Evolutionary conservation across 2,329 filamentous ascomycete species (phyloP).

Genomic region (Ceratocystis ficicola): DNA sequence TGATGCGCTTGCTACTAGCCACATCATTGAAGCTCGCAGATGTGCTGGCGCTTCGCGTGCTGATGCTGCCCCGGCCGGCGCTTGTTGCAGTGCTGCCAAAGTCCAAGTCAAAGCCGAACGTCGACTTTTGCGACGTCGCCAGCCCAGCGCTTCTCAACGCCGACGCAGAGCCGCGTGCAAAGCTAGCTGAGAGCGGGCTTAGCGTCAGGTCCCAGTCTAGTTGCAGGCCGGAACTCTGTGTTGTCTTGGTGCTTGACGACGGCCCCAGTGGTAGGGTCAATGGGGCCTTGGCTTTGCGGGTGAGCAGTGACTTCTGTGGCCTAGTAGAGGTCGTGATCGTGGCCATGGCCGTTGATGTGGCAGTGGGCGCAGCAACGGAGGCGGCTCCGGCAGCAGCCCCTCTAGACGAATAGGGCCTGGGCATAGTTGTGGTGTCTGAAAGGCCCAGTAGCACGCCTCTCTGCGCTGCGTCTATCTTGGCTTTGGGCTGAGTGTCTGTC

Average conservation of each 20-base stretch:
- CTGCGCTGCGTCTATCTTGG: neutral
- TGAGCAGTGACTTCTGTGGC: neutral
- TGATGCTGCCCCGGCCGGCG: neutral
- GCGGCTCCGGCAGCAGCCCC: neutral
- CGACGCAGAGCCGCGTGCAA: slow-evolving; percentile 17
- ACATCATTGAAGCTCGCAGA: neutral
- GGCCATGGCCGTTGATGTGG: neutral
- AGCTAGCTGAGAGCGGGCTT: slow-evolving; percentile 19
- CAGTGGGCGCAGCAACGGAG: neutral
- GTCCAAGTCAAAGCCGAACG: slow-evolving; percentile 14
- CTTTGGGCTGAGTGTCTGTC: neutral
- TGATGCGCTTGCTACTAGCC: neutral
- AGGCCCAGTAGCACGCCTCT: neutral
- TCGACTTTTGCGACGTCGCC: slow-evolving; percentile 10
- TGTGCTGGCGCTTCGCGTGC: neutral
- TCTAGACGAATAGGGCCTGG: neutral
- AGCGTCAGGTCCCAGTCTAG: slow-evolving; percentile 21
- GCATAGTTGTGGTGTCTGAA: neutral
- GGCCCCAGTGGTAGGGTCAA: neutral
- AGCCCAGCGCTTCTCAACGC: slow-evolving; percentile 13
- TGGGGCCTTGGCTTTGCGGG: slow-evolving; percentile 15
- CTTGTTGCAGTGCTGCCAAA: neutral
- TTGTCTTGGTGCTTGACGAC: neutral
- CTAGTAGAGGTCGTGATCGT: neutral
- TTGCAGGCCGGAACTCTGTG: slow-evolving; percentile 12